phyloP scores from a whole-genome alignment of 1,139 yeast genomes.

The Blastobotrys niveus region DNA sequence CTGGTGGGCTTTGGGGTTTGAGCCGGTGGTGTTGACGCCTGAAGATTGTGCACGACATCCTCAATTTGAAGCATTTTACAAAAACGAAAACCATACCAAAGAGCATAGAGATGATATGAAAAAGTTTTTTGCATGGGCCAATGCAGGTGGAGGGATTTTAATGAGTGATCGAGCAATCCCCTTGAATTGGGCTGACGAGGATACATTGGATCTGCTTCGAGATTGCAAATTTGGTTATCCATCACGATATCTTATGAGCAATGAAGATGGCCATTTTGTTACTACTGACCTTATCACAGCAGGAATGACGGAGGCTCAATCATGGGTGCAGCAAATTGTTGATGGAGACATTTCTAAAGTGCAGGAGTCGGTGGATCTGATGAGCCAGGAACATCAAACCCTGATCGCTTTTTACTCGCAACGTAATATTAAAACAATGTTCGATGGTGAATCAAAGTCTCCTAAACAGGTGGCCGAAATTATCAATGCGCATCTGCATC shows the following conservation, averaged over 20 bases:
- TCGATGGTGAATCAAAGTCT: slow-evolving; percentile 16
- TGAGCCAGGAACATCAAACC: slow-evolving; percentile 20
- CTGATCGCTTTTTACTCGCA: slow-evolving; percentile 25
- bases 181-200: slow-evolving; percentile 14
- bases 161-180: slow-evolving; percentile 29
- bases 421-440: slow-evolving; percentile 19
- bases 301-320: neutral
- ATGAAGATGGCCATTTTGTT: neutral
- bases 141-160: slow-evolving; percentile 28
- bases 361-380: slow-evolving; percentile 15
- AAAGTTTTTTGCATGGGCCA: slow-evolving; percentile 29
- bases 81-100: slow-evolving; percentile 12
- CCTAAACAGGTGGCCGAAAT: slow-evolving; percentile 20
- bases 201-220: slow-evolving; percentile 15
- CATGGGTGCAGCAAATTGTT: neutral
- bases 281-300: neutral
- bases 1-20: slow-evolving; percentile 33
- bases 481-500: slow-evolving; percentile 28
- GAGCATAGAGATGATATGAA: slow-evolving; percentile 14
- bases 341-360: neutral
- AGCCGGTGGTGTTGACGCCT: slow-evolving; percentile 28
- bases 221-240: slow-evolving; percentile 17
- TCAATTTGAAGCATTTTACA: slow-evolving; percentile 17
- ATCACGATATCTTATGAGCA: slow-evolving; percentile 12
- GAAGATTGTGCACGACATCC: slow-evolving; percentile 23